phyloP scores from a whole-genome alignment of 768 basidiomycete genomes.

The Tylopilus intermedius region DNA sequence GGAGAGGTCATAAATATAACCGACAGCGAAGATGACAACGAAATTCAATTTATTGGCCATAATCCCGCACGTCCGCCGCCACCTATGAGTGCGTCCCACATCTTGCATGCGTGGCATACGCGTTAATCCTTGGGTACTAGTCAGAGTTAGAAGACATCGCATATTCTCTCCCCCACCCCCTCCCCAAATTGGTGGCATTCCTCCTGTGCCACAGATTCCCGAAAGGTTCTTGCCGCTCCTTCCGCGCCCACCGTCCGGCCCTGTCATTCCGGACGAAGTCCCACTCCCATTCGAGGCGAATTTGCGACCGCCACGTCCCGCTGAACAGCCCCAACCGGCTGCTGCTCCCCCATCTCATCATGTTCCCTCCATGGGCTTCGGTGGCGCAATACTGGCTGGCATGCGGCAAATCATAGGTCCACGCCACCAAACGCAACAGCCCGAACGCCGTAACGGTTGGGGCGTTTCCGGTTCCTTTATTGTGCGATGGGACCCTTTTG shows the following conservation, averaged over 20 bases:
- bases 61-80: constrained; percentile 17
- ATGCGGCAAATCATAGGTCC: constrained; percentile 27
- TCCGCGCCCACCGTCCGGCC: constrained; percentile 34
- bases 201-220: constrained; percentile 54
- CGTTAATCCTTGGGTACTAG: constrained; percentile 4
- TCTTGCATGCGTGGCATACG: background rate
- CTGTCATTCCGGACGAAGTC: constrained; percentile 45
- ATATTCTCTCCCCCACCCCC: constrained; percentile 49
- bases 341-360: constrained; percentile 51
- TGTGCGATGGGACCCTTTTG: constrained; percentile 29
- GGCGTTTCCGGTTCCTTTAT: constrained; percentile 26
- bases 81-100: constrained; percentile 14
- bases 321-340: constrained; percentile 24
- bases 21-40: constrained; percentile 40
- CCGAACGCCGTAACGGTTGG: constrained; percentile 18
- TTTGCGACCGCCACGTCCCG: constrained; percentile 20
- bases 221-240: constrained; percentile 37
- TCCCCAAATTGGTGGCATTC: constrained; percentile 35
- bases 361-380: constrained; percentile 57
- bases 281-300: constrained; percentile 51
- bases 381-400: constrained; percentile 55
- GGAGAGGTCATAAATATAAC: constrained; percentile 31
- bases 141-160: constrained; percentile 18
- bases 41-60: constrained; percentile 26
- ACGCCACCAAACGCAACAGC: constrained; percentile 8